Percentiles rank a stretch among this genome's conserved stretches.
These are phyloP conservation scores for Cenococcum geophilum DNA, from an alignment of 495 filamentous ascomycete genomes.

Conservation along the genomic window DNA sequence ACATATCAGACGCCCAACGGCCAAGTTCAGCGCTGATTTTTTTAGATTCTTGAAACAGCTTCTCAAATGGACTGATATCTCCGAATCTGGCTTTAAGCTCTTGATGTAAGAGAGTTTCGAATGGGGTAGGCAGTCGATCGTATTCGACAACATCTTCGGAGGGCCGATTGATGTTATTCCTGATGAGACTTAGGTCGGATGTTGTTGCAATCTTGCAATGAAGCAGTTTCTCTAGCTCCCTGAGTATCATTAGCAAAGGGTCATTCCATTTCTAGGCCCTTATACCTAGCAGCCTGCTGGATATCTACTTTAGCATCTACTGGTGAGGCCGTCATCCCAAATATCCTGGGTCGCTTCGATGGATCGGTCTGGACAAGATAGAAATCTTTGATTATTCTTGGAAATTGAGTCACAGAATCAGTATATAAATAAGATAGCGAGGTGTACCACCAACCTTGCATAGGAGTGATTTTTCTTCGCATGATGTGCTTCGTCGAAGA, in stretches of 20 bases:
- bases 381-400: slow-evolving; percentile 73
- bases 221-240: slow-evolving; percentile 68
- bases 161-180: slow-evolving; percentile 54
- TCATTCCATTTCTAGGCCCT: too few relatives aligned
- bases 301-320: slow-evolving; percentile 76
- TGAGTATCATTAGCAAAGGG: slow-evolving; percentile 32
- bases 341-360: slow-evolving; percentile 63
- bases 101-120: slow-evolving; percentile 59
- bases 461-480: slow-evolving; percentile 93
- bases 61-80: slow-evolving; percentile 51
- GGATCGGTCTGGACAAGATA: slow-evolving; percentile 51
- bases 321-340: slow-evolving; percentile 97
- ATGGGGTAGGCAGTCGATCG: slow-evolving; percentile 43
- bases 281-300: slow-evolving; percentile 49
- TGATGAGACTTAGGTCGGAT: slow-evolving; percentile 56
- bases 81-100: slow-evolving; percentile 52
- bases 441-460: slow-evolving; percentile 48
- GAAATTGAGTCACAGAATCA: slow-evolving; percentile 28
- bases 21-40: slow-evolving; percentile 65
- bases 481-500: slow-evolving; percentile 97
- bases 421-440: slow-evolving; percentile 6
- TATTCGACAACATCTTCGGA: slow-evolving; percentile 59
- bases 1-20: slow-evolving; percentile 76
- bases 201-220: slow-evolving; percentile 79
- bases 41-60: slow-evolving; percentile 53